Conservation (phyloP, 139 green algal species). For the Micromonas commoda region DNA sequence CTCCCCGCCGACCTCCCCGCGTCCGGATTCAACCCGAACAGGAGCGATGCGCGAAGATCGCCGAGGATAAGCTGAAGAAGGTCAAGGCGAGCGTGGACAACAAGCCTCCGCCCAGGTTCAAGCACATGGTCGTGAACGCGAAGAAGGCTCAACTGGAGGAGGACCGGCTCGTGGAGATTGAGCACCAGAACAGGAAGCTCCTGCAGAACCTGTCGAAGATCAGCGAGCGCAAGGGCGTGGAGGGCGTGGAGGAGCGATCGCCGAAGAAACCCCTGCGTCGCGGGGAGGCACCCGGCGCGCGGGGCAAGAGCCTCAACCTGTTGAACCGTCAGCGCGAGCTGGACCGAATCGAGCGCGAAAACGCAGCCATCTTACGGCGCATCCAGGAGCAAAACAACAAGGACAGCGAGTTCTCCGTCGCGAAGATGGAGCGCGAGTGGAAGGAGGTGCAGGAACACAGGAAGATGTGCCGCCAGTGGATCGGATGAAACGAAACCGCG, state of each 20-base stretch:
- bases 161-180: constrained; percentile 22
- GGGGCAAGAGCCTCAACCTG: background rate
- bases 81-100: background rate
- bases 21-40: background rate
- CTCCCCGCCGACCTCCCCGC: background rate
- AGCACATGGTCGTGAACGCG: background rate
- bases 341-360: constrained; percentile 20
- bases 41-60: background rate
- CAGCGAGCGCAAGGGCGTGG: constrained; percentile 8
- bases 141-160: constrained; percentile 18
- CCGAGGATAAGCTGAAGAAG: background rate
- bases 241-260: background rate
- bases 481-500: too few species aligned
- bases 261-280: background rate
- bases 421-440: background rate
- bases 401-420: background rate
- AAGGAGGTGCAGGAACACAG: background rate
- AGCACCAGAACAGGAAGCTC: constrained; percentile 18
- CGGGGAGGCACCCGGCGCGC: constrained; percentile 2
- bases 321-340: background rate
- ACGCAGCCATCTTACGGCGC: background rate
- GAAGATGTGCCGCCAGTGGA: background rate
- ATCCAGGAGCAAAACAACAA: background rate
- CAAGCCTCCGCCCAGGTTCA: background rate
- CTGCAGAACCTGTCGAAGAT: constrained; percentile 18